Base-by-base conservation (phyloP, 352 stramenopile genomes). In the Nothophytophthora sp. region DNA sequence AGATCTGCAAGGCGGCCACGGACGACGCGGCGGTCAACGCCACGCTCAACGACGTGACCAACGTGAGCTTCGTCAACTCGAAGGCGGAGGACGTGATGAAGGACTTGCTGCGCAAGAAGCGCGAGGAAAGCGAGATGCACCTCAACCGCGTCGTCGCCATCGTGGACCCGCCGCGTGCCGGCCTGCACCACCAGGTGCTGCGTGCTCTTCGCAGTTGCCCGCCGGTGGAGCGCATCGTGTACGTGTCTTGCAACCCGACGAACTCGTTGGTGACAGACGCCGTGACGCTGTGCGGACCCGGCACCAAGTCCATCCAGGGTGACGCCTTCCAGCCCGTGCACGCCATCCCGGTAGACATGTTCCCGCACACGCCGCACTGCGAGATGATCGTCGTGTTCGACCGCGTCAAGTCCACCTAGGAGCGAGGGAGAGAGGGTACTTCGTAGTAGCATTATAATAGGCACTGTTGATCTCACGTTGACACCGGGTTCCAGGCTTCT, bases 361-460 rank as follows among this genome's bases (percentile, higher is more conserved):
- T 99, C 69, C 97, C 97, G 1, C 90, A 98, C 60, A 99, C 96
- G 13, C 78, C 81, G 24, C 97, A 99, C 79, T 99, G 93, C 67
- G 97, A 99, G 75, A 96, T 99, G 82, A 95, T 99, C 33, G 97
- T 99, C 61, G 91, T 98, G 7, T 99, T 99, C 63, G 97, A 99
- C 52, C 86, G 90, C 27, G 70, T 80, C 32, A 73, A 78, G 48
- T 33, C 47, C n/a, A 52, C 59, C 27, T 62, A 67, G 36, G 34
- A 39, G 45, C 50, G 40, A 36, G 29, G 15, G 52, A 23, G 23
- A 19, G n/a, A n/a, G n/a, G n/a, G n/a, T n/a, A n/a, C n/a, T n/a
- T n/a, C n/a, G n/a, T n/a, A n/a, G n/a, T n/a, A n/a, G n/a, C 11
- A 13, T 9, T 52, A 37, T 57, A 49, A 34, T 55, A 36, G 37